phyloP scores from a whole-genome alignment of 2,329 filamentous ascomycete species.

The Talaromyces sp. region DNA sequence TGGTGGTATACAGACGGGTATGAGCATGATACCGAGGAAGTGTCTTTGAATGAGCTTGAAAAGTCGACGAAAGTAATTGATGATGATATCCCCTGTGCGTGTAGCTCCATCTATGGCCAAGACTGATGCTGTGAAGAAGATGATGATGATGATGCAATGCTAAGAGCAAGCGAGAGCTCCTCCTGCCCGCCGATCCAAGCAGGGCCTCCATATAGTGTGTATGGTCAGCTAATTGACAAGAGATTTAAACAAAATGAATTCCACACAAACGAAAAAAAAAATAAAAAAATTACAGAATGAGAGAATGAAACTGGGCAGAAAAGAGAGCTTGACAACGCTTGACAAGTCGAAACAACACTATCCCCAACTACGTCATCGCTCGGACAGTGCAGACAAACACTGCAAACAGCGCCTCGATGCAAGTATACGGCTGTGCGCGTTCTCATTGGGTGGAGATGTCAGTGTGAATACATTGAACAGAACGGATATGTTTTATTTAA shows the following conservation, averaged over 20 bases:
- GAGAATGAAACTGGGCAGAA: not conserved
- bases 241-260: not conserved
- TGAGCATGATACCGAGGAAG: not conserved
- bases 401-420: conserved; percentile 1
- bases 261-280: not conserved
- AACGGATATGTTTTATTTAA: not conserved
- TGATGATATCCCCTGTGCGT: not conserved
- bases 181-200: not conserved
- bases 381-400: conserved; percentile 2
- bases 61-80: not conserved
- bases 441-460: not conserved
- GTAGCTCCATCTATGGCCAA: not conserved
- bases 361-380: conserved; percentile 2
- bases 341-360: not conserved
- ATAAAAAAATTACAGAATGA: too few species aligned
- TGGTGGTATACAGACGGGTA: not conserved
- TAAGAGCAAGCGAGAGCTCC: not conserved
- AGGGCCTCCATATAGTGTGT: not conserved
- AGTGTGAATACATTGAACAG: not conserved
- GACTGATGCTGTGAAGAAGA: not conserved
- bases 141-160: not conserved
- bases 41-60: not conserved
- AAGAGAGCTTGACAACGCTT: not conserved
- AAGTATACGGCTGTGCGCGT: not conserved
- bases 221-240: not conserved